Conservation (phyloP, 2,329 filamentous ascomycete genomes). For the Aplosporella prunicola region DNA sequence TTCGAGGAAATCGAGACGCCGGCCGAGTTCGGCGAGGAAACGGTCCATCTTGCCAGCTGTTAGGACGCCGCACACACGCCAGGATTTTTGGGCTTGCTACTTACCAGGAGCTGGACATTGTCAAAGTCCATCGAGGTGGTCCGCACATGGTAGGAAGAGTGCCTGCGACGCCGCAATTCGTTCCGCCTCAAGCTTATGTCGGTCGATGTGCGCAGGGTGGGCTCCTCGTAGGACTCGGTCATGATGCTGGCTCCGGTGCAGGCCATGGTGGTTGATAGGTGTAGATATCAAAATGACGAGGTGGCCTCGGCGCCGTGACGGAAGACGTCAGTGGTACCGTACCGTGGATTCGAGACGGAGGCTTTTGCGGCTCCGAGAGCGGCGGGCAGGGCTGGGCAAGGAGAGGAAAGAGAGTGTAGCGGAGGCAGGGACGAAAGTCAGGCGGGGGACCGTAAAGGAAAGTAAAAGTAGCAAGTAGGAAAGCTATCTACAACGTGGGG, state of each 20-base stretch:
- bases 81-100: slow-evolving; percentile 8
- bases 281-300: too few species aligned
- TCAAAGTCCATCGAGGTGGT: slow-evolving; percentile 38
- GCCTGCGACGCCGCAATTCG: slow-evolving; percentile 32
- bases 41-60: slow-evolving; percentile 54
- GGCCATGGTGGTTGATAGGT: slow-evolving; percentile 17
- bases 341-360: too few species aligned
- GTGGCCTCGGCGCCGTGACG: too few species aligned
- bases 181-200: slow-evolving; percentile 23
- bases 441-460: too few species aligned
- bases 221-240: slow-evolving; percentile 34
- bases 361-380: neutral
- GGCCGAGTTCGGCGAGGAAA: slow-evolving; percentile 77
- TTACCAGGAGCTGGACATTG: slow-evolving; percentile 37
- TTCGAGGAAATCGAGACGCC: slow-evolving; percentile 79
- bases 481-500: neutral
- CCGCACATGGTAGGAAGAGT: slow-evolving; percentile 38
- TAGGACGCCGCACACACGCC: slow-evolving; percentile 4
- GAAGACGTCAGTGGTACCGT: too few species aligned
- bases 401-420: too few species aligned
- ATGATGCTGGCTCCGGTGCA: slow-evolving; percentile 15
- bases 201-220: slow-evolving; percentile 30
- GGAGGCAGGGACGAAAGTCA: neutral
- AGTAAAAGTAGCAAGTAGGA: too few species aligned
- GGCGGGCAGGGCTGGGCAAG: neutral